phyloP scores from a whole-genome alignment of 371 early-diverging fungal genomes.

The Mucor velutinosus region DNA sequence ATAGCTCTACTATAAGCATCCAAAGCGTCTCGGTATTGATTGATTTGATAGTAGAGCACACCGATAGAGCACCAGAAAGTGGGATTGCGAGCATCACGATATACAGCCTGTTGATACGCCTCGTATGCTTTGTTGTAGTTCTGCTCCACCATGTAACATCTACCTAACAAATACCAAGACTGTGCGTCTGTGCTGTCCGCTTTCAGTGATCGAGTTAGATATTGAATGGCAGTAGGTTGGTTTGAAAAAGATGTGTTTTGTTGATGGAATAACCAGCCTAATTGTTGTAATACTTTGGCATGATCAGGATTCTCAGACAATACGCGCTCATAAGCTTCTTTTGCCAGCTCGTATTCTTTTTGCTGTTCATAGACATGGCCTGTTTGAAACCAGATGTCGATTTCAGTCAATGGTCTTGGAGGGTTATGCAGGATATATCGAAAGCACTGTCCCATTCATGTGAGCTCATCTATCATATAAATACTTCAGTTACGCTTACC shows the following conservation, averaged over 20 bases:
- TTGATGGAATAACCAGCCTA: slow-evolving; percentile 96
- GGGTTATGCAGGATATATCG: slow-evolving; percentile 88
- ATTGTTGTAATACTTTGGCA: slow-evolving; percentile 94
- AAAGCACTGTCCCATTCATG: slow-evolving; percentile 70
- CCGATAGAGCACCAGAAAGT: slow-evolving; percentile 99
- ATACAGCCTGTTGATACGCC: slow-evolving; percentile 97
- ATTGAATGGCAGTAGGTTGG: slow-evolving; percentile 83
- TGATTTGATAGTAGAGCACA: slow-evolving; percentile 95
- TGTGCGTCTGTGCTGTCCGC: slow-evolving; percentile 91
- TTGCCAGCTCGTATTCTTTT: slow-evolving; percentile 86
- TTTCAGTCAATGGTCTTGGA: slow-evolving; percentile 92
- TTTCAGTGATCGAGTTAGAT: slow-evolving; percentile 83
- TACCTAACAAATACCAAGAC: slow-evolving; percentile 94
- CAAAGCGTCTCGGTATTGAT: slow-evolving; percentile 94
- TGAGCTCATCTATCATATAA: background rate
- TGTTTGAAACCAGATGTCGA: slow-evolving; percentile 98
- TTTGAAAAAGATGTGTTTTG: slow-evolving; percentile 78
- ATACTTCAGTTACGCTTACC: slow-evolving; percentile 40
- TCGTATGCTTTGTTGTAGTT: slow-evolving; percentile 97
- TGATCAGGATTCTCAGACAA: slow-evolving; percentile 89
- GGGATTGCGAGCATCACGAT: slow-evolving; percentile 93
- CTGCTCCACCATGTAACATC: slow-evolving; percentile 96
- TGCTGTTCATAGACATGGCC: slow-evolving; percentile 96
- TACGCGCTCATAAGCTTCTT: slow-evolving; percentile 93
- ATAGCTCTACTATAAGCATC: slow-evolving; percentile 98